Evolutionary conservation across 257 asterid species (phyloP).

Genomic region (Solanum neorickii): DNA sequence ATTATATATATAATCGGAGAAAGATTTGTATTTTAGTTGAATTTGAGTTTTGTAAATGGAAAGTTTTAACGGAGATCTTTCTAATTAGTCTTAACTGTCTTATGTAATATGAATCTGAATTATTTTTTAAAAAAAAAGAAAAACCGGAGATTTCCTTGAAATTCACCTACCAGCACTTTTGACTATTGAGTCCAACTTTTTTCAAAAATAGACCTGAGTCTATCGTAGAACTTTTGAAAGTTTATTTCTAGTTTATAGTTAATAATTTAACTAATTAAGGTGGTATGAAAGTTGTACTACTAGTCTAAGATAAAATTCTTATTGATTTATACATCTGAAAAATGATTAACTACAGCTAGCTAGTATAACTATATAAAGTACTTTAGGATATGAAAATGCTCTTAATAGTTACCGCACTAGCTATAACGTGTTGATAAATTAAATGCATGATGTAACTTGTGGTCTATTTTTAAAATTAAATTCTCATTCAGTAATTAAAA

Average conservation of each 20-base stretch:
- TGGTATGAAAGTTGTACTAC: background rate
- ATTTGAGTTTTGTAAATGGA: background rate
- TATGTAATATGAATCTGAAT: accelerated
- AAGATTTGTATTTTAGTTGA: background rate
- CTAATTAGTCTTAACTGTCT: background rate
- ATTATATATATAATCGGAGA: too few relatives aligned
- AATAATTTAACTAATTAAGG: background rate
- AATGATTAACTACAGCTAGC: background rate
- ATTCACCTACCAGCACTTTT: slow-evolving; percentile 6
- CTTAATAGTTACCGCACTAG: background rate
- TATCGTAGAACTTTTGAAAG: background rate
- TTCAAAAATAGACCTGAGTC: background rate
- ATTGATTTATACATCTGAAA: background rate
- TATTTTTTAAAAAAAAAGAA: background rate
- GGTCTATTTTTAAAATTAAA: background rate
- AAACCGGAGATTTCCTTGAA: background rate
- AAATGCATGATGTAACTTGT: background rate
- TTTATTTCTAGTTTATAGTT: too few relatives aligned
- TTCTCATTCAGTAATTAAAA: background rate
- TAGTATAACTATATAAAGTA: background rate
- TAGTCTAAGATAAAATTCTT: background rate
- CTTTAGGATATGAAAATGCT: background rate
- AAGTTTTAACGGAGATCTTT: background rate
- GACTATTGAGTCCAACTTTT: background rate
- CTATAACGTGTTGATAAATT: background rate